These are phyloP conservation scores for Pestalotiopsis fici DNA, from an alignment of 2,329 filamentous ascomycete species.

Conservation along the genomic window DNA sequence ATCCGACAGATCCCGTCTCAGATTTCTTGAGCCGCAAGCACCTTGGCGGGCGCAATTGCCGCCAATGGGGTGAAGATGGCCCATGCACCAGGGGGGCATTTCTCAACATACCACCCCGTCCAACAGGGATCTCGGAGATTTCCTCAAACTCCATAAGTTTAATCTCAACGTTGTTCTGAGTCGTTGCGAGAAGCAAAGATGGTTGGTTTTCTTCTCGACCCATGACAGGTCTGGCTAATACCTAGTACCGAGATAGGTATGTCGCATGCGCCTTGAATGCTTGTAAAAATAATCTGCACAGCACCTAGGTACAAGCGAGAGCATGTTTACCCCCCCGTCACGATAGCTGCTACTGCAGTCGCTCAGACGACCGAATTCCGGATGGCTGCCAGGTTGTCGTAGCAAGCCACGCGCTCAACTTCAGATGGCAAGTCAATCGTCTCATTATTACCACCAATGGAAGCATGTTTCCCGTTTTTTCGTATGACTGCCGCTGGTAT, in stretches of 20 bases:
- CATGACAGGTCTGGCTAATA: neutral
- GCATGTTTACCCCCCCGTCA: neutral
- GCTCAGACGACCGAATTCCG: conserved; percentile 7
- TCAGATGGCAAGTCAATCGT: neutral
- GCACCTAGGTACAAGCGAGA: neutral
- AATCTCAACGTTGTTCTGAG: conserved; percentile 2
- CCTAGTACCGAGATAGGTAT: too few species aligned
- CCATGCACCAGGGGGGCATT: neutral
- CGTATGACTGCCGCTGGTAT: neutral
- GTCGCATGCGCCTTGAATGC: too few species aligned
- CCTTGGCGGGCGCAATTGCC: conserved; percentile 3
- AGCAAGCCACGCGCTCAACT: neutral
- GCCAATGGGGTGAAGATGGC: neutral
- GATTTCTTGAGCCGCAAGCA: conserved; percentile 24
- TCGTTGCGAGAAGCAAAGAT: neutral
- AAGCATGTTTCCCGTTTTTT: neutral
- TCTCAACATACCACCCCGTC: neutral
- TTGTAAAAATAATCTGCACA: too few species aligned
- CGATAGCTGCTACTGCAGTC: neutral
- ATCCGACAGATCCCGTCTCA: conserved; percentile 29
- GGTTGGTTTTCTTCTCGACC: neutral
- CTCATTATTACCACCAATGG: neutral
- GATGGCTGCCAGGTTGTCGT: conserved; percentile 2
- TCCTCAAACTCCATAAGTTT: conserved; percentile 10
- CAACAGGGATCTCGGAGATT: conserved; percentile 2